phyloP scores from a whole-genome alignment of 1,139 yeast species.

The Kazachstania sp. region DNA sequence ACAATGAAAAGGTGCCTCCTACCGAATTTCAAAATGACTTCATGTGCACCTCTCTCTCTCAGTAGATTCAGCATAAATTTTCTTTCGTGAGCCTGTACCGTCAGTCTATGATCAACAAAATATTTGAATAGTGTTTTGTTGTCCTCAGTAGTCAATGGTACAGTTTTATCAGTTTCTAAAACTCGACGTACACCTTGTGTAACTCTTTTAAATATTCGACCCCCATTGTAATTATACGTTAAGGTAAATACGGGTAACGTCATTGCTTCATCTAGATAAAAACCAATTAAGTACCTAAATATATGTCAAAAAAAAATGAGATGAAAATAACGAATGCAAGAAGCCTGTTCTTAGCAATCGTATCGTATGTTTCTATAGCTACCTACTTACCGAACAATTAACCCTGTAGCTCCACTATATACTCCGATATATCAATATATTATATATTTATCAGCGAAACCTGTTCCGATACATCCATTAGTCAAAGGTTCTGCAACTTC shows the following conservation, averaged over 20 bases:
- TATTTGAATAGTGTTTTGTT: neutral
- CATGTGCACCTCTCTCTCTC: neutral
- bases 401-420: no score
- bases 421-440: no score
- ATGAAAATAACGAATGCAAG: no score
- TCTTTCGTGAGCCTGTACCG: neutral
- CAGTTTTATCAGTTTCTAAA: neutral
- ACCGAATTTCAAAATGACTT: neutral
- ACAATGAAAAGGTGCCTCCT: neutral
- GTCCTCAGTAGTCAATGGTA: neutral
- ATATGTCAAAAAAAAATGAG: no score
- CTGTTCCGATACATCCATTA: neutral
- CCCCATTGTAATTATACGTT: neutral
- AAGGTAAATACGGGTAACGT: neutral
- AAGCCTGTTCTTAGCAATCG: no score
- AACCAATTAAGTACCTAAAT: no score
- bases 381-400: no score
- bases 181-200: neutral
- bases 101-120: neutral
- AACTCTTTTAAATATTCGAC: neutral
- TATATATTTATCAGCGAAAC: neutral
- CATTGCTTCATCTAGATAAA: neutral
- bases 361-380: no score
- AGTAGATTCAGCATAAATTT: neutral
- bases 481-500: neutral